These are phyloP conservation scores for Apocynum venetum DNA, from an alignment of 257 asterid genomes.

Conservation along the genomic window DNA sequence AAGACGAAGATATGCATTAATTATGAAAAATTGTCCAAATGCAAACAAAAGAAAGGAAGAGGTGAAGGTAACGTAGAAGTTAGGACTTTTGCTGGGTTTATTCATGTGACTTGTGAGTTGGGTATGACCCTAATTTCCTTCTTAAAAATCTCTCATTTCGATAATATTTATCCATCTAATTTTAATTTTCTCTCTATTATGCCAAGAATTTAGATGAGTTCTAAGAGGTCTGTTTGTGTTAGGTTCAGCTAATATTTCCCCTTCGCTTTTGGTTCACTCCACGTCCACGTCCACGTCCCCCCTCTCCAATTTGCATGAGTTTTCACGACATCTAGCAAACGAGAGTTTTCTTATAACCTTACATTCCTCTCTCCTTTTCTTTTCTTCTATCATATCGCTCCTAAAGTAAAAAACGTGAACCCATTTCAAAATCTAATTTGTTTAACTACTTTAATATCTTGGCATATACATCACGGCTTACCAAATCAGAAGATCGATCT, in stretches of 20 bases:
- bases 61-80: conserved; percentile 9
- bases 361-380: not conserved
- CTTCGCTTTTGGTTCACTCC: conserved; percentile 7
- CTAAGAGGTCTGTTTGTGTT: conserved; percentile 6
- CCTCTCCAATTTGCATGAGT: not conserved
- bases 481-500: too few relatives aligned
- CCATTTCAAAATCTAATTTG: too few relatives aligned
- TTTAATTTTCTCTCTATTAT: not conserved
- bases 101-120: conserved; percentile 17
- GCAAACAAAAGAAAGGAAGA: not conserved
- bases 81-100: conserved; percentile 9
- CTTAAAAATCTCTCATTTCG: conserved; percentile 2
- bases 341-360: not conserved
- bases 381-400: not conserved
- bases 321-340: not conserved
- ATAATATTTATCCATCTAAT: not conserved
- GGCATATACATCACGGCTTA: too few relatives aligned
- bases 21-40: not conserved
- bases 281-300: not conserved
- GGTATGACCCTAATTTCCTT: conserved; percentile 24
- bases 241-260: conserved; percentile 32
- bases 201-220: too few relatives aligned
- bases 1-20: not conserved
- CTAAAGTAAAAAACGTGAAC: too few relatives aligned
- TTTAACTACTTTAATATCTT: too few relatives aligned